These are phyloP conservation scores for Pythium volutum DNA, from an alignment of 352 stramenopile species.

Conservation along the genomic window DNA sequence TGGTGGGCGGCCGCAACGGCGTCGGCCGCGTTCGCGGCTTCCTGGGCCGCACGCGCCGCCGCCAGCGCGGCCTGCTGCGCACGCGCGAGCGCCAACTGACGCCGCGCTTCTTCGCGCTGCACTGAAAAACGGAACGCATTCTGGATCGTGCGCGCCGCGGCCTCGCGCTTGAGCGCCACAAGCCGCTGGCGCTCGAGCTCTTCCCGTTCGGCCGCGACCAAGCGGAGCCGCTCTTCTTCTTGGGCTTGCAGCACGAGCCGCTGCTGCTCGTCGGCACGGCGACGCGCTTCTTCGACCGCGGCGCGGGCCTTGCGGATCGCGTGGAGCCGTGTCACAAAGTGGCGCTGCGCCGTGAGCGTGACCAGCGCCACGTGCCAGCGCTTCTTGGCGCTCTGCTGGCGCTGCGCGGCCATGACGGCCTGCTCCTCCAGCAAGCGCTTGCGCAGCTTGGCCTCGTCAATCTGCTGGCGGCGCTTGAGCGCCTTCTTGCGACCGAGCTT, in stretches of 20 bases:
- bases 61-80: conserved; percentile 71
- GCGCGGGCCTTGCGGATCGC: conserved; percentile 77
- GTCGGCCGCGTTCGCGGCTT: conserved; percentile 71
- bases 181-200: conserved; percentile 62
- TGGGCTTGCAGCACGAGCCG: conserved; percentile 54
- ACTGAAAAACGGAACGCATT: conserved; percentile 62
- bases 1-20: conserved; percentile 66
- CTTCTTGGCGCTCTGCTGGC: conserved; percentile 77
- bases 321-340: conserved; percentile 77
- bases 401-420: conserved; percentile 51
- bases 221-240: conserved; percentile 65
- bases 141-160: conserved; percentile 66
- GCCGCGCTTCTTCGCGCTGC: conserved; percentile 67
- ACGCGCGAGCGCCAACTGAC: conserved; percentile 56
- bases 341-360: conserved; percentile 64
- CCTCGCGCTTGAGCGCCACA: conserved; percentile 49
- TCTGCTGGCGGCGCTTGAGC: conserved; percentile 51
- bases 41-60: conserved; percentile 68
- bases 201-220: conserved; percentile 55
- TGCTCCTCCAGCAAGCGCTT: conserved; percentile 74
- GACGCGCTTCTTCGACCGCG: conserved; percentile 76
- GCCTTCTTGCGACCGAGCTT: conserved; percentile 77
- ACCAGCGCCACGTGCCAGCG: conserved; percentile 76
- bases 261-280: conserved; percentile 66
- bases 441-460: conserved; percentile 77